phyloP scores from a whole-genome alignment of 2,329 filamentous ascomycete genomes.

The Talaromyces atroroseus region DNA sequence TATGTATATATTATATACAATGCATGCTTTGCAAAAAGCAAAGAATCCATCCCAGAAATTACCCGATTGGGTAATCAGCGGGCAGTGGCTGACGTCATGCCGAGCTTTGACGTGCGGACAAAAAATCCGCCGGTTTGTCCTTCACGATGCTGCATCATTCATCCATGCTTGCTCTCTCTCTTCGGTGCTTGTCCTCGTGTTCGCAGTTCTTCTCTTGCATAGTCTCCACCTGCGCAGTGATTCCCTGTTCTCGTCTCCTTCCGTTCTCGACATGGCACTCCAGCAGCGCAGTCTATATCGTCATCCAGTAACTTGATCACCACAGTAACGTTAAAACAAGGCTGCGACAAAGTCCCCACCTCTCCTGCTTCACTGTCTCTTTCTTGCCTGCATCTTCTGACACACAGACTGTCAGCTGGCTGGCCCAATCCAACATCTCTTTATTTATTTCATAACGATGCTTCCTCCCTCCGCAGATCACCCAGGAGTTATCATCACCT shows the following conservation, averaged over 20 bases:
- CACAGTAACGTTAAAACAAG: background rate
- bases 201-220: background rate
- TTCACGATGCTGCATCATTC: background rate
- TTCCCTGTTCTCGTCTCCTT: background rate
- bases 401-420: background rate
- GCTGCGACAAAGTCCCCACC: background rate
- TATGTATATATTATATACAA: no score
- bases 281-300: background rate
- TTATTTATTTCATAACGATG: background rate
- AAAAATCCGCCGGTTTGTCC: background rate
- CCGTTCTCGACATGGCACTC: background rate
- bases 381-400: background rate
- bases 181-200: background rate
- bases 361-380: background rate
- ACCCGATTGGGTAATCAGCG: background rate
- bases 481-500: background rate
- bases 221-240: background rate
- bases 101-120: background rate
- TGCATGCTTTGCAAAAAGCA: background rate
- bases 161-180: background rate
- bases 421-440: background rate
- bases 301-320: background rate
- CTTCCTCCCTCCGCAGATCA: background rate
- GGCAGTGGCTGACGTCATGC: background rate
- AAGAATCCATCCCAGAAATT: background rate